phyloP scores from a whole-genome alignment of 495 filamentous ascomycete species.

The Cetradonia linearis region DNA sequence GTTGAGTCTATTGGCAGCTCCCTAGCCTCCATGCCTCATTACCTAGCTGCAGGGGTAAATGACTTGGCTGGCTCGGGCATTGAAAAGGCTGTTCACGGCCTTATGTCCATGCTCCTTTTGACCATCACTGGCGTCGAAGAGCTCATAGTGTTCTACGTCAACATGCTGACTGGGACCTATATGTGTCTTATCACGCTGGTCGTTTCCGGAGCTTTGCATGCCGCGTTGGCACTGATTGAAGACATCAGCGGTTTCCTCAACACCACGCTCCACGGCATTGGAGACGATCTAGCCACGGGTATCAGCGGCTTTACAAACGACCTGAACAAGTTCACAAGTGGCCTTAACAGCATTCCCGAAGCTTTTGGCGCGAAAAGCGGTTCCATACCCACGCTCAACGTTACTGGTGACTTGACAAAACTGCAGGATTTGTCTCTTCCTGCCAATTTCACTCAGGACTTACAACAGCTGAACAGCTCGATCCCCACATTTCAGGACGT shows the following conservation, averaged over 20 bases:
- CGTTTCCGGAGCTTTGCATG: slow-evolving; percentile 63
- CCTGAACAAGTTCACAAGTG: slow-evolving; percentile 48
- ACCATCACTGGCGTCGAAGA: slow-evolving; percentile 75
- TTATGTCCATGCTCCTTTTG: slow-evolving; percentile 65
- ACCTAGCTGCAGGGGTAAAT: slow-evolving; percentile 81
- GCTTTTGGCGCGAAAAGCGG: slow-evolving; percentile 25
- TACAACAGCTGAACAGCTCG: slow-evolving; percentile 59
- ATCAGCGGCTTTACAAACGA: slow-evolving; percentile 47
- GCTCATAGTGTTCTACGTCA: slow-evolving; percentile 80
- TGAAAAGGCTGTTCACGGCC: slow-evolving; percentile 62
- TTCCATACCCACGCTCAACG: slow-evolving; percentile 44
- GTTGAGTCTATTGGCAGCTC: slow-evolving; percentile 92
- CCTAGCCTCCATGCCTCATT: slow-evolving; percentile 96
- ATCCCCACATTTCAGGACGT: slow-evolving; percentile 78
- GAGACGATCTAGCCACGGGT: slow-evolving; percentile 47
- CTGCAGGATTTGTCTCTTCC: slow-evolving; percentile 65
- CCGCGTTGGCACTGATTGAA: slow-evolving; percentile 55
- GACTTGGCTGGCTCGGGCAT: slow-evolving; percentile 67
- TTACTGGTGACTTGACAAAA: slow-evolving; percentile 47
- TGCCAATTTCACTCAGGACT: slow-evolving; percentile 47
- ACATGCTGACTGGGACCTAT: slow-evolving; percentile 80
- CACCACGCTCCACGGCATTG: slow-evolving; percentile 54
- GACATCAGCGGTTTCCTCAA: slow-evolving; percentile 66
- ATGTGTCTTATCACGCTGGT: slow-evolving; percentile 75
- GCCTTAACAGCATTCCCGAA: slow-evolving; percentile 33